Conservation (phyloP, 495 filamentous ascomycete genomes). For the Penicillium fimorum region DNA sequence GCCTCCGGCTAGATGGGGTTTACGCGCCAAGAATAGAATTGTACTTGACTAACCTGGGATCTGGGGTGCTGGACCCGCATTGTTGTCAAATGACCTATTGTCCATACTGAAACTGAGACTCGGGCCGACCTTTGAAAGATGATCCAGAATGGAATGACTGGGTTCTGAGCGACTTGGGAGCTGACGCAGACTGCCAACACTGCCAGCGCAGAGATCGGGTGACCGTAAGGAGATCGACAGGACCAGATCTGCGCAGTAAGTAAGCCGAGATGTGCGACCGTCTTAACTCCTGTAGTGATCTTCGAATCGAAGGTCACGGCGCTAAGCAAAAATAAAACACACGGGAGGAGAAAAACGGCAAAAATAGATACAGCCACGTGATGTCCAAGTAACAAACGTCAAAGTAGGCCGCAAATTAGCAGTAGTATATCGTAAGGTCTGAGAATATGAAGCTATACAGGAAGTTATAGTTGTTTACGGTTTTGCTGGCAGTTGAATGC, state of each 20-base stretch:
- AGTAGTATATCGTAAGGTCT: neutral
- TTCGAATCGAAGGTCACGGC: neutral
- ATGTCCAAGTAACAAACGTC: neutral
- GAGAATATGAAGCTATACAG: constrained; percentile 3
- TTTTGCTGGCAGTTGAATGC: neutral
- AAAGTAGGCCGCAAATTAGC: neutral
- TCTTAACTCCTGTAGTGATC: neutral
- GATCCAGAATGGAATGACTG: constrained; percentile 9
- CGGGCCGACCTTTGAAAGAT: constrained; percentile 7
- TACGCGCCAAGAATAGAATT: constrained; percentile 12
- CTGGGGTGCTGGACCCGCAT: constrained; percentile 27
- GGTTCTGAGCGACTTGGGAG: constrained; percentile 5
- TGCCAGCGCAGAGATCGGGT: constrained; percentile 48
- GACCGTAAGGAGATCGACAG: constrained; percentile 39
- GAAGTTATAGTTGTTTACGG: constrained; percentile 12
- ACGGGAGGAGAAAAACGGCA: neutral
- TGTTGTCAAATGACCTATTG: constrained; percentile 26
- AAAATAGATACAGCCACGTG: constrained; percentile 3
- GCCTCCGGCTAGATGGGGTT: constrained; percentile 2
- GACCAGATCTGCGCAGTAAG: constrained; percentile 27
- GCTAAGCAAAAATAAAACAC: constrained; percentile 1
- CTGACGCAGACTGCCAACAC: constrained; percentile 36
- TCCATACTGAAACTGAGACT: constrained; percentile 20
- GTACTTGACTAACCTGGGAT: constrained; percentile 19
- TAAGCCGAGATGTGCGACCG: constrained; percentile 21